Evolutionary conservation across 2,329 filamentous ascomycete species (phyloP), one percentile per base, ranked within the genome.

Genomic region (Rutstroemia sp.): DNA sequence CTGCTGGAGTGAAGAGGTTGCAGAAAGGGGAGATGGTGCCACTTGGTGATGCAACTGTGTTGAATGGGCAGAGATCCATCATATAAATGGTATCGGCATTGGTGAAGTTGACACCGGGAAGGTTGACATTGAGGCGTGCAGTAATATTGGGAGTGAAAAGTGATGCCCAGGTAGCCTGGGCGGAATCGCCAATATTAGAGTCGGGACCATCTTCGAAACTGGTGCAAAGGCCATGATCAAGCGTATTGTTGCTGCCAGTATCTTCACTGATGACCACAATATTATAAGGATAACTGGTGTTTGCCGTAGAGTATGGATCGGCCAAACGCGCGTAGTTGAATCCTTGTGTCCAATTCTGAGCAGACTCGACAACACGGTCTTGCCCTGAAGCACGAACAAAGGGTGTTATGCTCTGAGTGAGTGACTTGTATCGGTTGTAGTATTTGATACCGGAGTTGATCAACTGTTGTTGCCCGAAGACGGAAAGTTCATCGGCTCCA

Each of bases 51-150:
- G 86, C 83, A n/a, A 95, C 83, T 0, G 89, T 92, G 63, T 87
- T 80, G 72, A 90, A 96, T 0, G 92, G 86, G 66, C 92, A 96
- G 58, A 96, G 76, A 65, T 96, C 90, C 90, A 96, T 96, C 37
- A 96, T 69, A 57, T 79, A 80, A 56, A 91, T 75, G 0, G 84
- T 81, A 37, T 92, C 84, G 1, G 73, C 66, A 12, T 76, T 67
- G 2, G 79, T 81, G 44, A 96, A 70, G 59, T 87, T 82, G 5
- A 81, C 84, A 2, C 87, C 87, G 0, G 78, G 78, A 0, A 96
- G 76, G 58, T 86, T 81, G 14, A 73, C 65, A 67, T 92, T 90
- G 42, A 96, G 72, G 7, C 89, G 82, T 2, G 76, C 70, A n/a
- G 79, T 78, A 61, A 96, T 88, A 0, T 81, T 71, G 0, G 83